phyloP scores from a whole-genome alignment of 1,284 basidiomycete genomes.

The Marasmius oreades region DNA sequence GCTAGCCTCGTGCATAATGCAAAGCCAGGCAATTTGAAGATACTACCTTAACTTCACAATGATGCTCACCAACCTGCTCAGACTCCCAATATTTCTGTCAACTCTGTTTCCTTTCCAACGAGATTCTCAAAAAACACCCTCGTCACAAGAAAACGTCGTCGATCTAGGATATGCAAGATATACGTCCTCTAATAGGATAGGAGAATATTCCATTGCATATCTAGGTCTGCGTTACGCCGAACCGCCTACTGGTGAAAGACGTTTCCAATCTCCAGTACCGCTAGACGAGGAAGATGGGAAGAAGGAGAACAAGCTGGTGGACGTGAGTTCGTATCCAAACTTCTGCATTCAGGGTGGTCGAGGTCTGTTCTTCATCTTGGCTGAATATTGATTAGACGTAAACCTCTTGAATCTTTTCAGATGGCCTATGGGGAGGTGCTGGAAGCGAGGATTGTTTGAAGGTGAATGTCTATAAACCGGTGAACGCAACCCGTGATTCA shows the following conservation, averaged over 20 bases:
- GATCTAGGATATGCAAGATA: slow-evolving; percentile 51
- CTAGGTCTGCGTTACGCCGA: slow-evolving; percentile 52
- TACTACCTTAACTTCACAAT: neutral
- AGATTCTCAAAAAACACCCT: neutral
- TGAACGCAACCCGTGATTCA: slow-evolving; percentile 34
- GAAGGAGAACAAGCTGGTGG: slow-evolving; percentile 32
- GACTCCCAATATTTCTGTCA: neutral
- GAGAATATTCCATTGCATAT: slow-evolving; percentile 47
- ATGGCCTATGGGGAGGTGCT: slow-evolving; percentile 51
- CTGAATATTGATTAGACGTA: neutral
- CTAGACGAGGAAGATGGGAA: slow-evolving; percentile 34
- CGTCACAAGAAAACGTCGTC: slow-evolving; percentile 25
- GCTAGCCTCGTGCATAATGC: too few species aligned
- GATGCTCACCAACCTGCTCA: neutral
- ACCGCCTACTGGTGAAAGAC: slow-evolving; percentile 44
- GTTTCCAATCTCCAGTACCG: slow-evolving; percentile 46
- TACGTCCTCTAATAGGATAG: slow-evolving; percentile 43
- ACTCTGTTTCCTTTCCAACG: neutral
- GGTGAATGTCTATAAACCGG: slow-evolving; percentile 49
- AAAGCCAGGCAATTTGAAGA: too few species aligned
- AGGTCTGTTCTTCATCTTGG: slow-evolving; percentile 25
- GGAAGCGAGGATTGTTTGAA: slow-evolving; percentile 59
- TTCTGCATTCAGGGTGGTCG: slow-evolving; percentile 58
- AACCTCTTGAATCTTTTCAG: slow-evolving; percentile 19
- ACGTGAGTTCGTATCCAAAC: slow-evolving; percentile 48